phyloP scores from a whole-genome alignment of 108 stramenopile genomes.

The Skeletonema marinoi region DNA sequence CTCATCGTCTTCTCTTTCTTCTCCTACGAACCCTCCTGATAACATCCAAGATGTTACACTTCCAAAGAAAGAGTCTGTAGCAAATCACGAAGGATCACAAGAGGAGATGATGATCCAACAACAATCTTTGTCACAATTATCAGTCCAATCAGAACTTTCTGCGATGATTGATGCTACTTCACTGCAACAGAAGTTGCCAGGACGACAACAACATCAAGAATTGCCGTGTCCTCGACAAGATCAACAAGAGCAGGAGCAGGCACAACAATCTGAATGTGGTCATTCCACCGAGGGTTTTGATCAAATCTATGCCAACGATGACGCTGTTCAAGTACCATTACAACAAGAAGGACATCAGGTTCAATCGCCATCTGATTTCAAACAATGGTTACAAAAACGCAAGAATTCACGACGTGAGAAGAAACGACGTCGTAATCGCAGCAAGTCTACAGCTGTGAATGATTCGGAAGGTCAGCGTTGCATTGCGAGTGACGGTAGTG shows the following conservation, averaged over 20 bases:
- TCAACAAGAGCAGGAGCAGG: neutral
- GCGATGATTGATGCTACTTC: neutral
- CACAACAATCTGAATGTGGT: neutral
- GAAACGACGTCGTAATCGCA: neutral
- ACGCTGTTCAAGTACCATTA: neutral
- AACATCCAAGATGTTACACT: neutral
- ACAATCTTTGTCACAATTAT: neutral
- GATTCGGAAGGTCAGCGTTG: neutral
- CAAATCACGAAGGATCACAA: too few species aligned
- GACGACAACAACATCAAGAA: neutral
- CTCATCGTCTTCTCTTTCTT: neutral
- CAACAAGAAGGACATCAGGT: neutral
- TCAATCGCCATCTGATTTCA: neutral
- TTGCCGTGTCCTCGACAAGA: neutral
- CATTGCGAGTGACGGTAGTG: neutral
- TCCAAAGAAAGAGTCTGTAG: neutral
- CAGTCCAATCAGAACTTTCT: neutral
- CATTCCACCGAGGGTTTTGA: neutral
- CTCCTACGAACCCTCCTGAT: neutral
- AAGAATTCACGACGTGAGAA: neutral
- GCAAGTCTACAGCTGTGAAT: neutral
- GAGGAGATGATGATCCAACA: neutral
- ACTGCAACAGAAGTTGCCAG: neutral
- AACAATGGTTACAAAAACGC: neutral
- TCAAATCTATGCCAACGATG: neutral